A percentile compares a stretch with the other conserved stretches of the same genome.
Evolutionary conservation across 768 basidiomycete species (phyloP).

Genomic region (Agaricus subrufescens): DNA sequence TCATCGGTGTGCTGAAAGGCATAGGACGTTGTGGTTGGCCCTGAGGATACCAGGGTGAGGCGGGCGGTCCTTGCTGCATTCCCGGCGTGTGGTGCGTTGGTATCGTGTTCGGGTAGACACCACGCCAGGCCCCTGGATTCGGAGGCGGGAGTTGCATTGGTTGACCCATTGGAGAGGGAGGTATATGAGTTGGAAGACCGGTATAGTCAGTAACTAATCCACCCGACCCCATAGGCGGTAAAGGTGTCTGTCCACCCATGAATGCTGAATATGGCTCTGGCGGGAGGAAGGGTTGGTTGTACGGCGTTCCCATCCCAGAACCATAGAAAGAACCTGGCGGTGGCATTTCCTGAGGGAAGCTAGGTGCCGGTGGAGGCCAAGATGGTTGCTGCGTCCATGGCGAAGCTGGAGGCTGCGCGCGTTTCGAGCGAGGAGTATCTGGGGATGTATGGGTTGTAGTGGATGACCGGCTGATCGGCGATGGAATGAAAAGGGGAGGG

Average conservation of each 20-base stretch:
- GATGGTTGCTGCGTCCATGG: no score
- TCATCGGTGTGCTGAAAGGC: no score
- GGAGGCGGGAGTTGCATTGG: neutral
- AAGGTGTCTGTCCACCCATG: neutral
- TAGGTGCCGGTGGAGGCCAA: no score
- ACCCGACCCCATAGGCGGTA: neutral
- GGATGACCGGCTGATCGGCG: no score
- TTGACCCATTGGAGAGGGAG: neutral
- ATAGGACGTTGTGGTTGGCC: conserved; percentile 2
- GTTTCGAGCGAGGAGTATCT: no score
- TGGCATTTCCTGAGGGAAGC: no score
- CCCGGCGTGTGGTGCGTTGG: neutral
- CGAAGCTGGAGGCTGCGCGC: no score
- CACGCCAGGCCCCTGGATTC: neutral
- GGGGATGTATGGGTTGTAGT: no score
- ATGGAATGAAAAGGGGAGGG: no score
- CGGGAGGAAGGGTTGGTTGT: neutral
- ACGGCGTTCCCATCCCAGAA: neutral
- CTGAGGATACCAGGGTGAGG: neutral
- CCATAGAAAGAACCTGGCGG: neutral
- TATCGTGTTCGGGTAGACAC: neutral
- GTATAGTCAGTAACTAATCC: conserved; percentile 5
- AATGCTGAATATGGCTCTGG: neutral
- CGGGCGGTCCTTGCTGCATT: neutral
- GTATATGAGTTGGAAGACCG: neutral